phyloP scores from a whole-genome alignment of 805 yeast genomes.

The Wickerhamiella allomyrinae region DNA sequence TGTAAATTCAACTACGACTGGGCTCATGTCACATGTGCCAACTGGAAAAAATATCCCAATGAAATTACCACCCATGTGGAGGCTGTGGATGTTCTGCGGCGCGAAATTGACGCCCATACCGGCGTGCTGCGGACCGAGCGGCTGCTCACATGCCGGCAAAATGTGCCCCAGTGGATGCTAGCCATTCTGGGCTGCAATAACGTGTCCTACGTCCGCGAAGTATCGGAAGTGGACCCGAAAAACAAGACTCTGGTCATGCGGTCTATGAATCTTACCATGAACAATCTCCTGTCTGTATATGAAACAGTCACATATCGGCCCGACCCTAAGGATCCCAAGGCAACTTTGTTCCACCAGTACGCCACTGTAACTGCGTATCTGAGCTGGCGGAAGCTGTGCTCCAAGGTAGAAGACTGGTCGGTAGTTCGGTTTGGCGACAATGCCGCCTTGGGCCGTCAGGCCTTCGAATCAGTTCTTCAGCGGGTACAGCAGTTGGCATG shows the following conservation, averaged over 20 bases:
- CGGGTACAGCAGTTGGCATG: background rate
- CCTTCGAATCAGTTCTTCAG: constrained; percentile 58
- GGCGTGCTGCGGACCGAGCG: constrained; percentile 64
- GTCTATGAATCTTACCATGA: constrained; percentile 77
- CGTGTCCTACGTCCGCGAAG: constrained; percentile 72
- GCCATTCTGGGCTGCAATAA: constrained; percentile 58
- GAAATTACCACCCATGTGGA: constrained; percentile 83
- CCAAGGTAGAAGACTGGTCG: constrained; percentile 83
- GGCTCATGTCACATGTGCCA: constrained; percentile 91
- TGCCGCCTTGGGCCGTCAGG: constrained; percentile 66
- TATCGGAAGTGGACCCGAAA: constrained; percentile 65
- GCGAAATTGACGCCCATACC: constrained; percentile 45
- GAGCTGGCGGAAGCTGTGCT: constrained; percentile 52
- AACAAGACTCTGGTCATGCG: constrained; percentile 57
- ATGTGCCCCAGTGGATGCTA: constrained; percentile 71
- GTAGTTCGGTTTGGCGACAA: constrained; percentile 79
- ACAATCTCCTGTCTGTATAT: constrained; percentile 57
- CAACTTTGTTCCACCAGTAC: constrained; percentile 58
- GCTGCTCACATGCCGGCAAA: constrained; percentile 74
- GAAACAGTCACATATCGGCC: constrained; percentile 81
- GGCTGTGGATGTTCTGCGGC: constrained; percentile 73
- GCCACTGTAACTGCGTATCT: constrained; percentile 87
- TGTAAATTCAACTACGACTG: constrained; percentile 73
- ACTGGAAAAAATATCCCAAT: constrained; percentile 96
- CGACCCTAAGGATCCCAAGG: constrained; percentile 36